Conservation (phyloP, 2,329 filamentous ascomycete species). For the Aspergillus novofumigatus region DNA sequence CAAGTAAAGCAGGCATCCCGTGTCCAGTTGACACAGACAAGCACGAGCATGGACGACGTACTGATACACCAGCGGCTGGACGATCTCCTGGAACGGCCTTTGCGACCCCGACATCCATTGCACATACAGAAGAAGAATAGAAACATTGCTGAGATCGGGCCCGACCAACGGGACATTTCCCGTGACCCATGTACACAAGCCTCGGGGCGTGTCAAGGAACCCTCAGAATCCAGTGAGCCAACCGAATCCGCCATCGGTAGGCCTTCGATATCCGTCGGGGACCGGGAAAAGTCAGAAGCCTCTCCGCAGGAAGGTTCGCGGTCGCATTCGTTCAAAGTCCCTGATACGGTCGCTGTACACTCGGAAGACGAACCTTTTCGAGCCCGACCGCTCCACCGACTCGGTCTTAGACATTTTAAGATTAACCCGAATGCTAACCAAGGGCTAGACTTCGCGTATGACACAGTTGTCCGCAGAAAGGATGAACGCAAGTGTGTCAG, state of each 20-base stretch:
- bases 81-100: constrained; percentile 28
- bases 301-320: neutral
- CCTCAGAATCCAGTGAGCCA: neutral
- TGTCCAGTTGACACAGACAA: neutral
- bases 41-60: neutral
- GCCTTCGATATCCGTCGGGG: neutral
- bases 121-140: neutral
- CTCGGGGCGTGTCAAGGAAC: neutral
- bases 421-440: constrained; percentile 70
- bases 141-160: constrained; percentile 1
- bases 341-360: constrained; percentile 6
- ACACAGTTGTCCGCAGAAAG: constrained; percentile 68
- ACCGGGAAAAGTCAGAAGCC: neutral
- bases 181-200: neutral
- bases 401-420: constrained; percentile 72
- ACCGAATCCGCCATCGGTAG: neutral
- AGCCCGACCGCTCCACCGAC: constrained; percentile 51
- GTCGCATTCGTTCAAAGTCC: neutral
- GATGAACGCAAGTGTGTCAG: constrained; percentile 65
- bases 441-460: constrained; percentile 67
- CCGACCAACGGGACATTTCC: neutral
- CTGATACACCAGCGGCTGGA: constrained; percentile 24
- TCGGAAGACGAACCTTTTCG: constrained; percentile 50
- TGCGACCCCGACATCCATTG: constrained; percentile 20
- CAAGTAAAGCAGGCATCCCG: neutral